Evolutionary conservation across 441 rosid genomes (phyloP).

Genomic region (Mallotus repandus): DNA sequence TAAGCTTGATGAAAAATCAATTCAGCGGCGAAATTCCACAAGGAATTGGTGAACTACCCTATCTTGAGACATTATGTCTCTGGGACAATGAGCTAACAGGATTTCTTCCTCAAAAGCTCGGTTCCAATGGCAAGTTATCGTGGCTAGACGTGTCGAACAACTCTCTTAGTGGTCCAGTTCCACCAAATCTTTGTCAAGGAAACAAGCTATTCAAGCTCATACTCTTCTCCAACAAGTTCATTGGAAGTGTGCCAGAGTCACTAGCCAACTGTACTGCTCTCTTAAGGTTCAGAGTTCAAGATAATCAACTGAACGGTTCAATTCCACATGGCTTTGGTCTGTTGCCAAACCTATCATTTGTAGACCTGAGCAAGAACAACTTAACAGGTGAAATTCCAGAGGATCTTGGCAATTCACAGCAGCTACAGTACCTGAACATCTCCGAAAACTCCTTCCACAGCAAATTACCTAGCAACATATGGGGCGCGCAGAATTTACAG

Average conservation of each 20-base stretch:
- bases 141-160: constrained; percentile 77
- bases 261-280: constrained; percentile 62
- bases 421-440: constrained; percentile 68
- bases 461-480: constrained; percentile 50
- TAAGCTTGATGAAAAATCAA: constrained; percentile 60
- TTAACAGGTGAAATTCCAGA: constrained; percentile 61
- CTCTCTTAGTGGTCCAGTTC: constrained; percentile 69
- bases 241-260: constrained; percentile 47
- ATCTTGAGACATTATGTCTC: constrained; percentile 51
- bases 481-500: constrained; percentile 67
- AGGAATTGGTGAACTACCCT: constrained; percentile 60
- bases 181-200: constrained; percentile 70
- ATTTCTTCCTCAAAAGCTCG: constrained; percentile 68
- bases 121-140: constrained; percentile 68
- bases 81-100: constrained; percentile 83
- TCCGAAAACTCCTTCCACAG: constrained; percentile 57
- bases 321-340: constrained; percentile 73
- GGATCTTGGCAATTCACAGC: constrained; percentile 61
- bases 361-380: constrained; percentile 70
- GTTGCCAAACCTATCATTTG: constrained; percentile 54
- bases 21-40: constrained; percentile 62
- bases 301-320: constrained; percentile 64
- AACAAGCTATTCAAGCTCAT: constrained; percentile 74
- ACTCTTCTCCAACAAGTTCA: constrained; percentile 76
- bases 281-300: constrained; percentile 60